Evolutionary conservation across 1,284 basidiomycete genomes (phyloP), one percentile per base, ranked within the genome.

Genomic region (Ustilago cynodontis): DNA sequence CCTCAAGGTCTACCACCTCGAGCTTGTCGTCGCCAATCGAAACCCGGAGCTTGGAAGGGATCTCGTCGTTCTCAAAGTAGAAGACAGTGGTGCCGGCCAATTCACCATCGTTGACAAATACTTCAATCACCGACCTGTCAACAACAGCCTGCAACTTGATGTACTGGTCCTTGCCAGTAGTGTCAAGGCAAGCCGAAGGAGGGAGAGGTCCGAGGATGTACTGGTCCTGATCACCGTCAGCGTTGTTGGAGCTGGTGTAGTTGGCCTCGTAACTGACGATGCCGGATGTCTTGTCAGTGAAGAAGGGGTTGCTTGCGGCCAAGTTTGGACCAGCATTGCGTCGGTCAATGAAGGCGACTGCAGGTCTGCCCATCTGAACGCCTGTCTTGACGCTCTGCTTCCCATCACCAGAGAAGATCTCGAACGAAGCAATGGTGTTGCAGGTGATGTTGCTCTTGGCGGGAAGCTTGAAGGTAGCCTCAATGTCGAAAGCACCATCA

Each of bases 401-500:
- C 35, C 70, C 65, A 18, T 67, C 67, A 26, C 60, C 61, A 7
- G 68, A 57, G 13, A 59, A 47, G 59, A 81, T 64, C 47, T 67
- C 57, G 39, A 81, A 71, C 39, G 77, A 65, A n/a, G 63, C 65
- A 47, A 76, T 63, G 49, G 71, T 72, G 26, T 65, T 65, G 61
- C 74, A 75, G 11, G 72, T 78, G 49, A 43, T 52, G 49, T 67
- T 69, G 56, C 53, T 51, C 50, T 41, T 59, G 51, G 71, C 64
- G 13, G 69, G 64, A 24, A 76, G 59, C 54, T 71, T 75, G 63
- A 86, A 77, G 50, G 83, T 85, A 56, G 79, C 82, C 39, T 77
- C 64, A 50, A 87, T 81, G 71, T 86, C 86, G 26, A 86, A 72
- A 3, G 83, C 87, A 37, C 82, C 81, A 33, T 82, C 78, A 37